A percentile compares a stretch with the other conserved stretches of the same genome.
Conservation (phyloP, 1,284 basidiomycete genomes). For the Boletus nobilissimus region DNA sequence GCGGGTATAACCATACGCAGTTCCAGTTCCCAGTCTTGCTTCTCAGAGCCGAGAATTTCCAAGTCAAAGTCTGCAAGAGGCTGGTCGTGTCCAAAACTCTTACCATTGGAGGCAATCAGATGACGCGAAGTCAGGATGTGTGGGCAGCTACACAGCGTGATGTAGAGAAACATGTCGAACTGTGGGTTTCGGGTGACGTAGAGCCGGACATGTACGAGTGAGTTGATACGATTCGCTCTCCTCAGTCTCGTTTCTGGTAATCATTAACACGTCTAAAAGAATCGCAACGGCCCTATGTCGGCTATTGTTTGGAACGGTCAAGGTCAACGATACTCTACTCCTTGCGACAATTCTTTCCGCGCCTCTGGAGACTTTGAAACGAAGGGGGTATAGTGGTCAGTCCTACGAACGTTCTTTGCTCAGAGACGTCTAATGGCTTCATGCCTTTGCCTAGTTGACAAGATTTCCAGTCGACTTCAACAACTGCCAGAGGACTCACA, state of each 20-base stretch:
- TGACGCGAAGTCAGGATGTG: neutral
- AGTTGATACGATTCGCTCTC: conserved; percentile 47
- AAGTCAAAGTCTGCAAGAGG: conserved; percentile 10
- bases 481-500: neutral
- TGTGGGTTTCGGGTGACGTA: conserved; percentile 38
- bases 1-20: conserved; percentile 77
- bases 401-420: too few relatives aligned
- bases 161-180: neutral
- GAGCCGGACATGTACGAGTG: conserved; percentile 89
- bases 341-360: conserved; percentile 93
- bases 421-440: neutral
- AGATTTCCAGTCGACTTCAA: neutral
- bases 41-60: neutral
- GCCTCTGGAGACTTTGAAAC: conserved; percentile 80
- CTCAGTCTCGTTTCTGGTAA: neutral
- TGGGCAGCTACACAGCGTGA: conserved; percentile 9
- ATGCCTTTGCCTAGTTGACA: neutral
- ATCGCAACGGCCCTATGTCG: conserved; percentile 82
- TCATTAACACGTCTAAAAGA: conserved; percentile 49
- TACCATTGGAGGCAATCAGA: neutral
- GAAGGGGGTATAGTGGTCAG: conserved; percentile 66
- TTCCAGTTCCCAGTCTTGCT: neutral
- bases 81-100: conserved; percentile 20
- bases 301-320: conserved; percentile 75
- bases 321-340: conserved; percentile 82